Base-by-base conservation (phyloP, 192 early-diverging fungal genomes). In the Umbelopsis vinacea region DNA sequence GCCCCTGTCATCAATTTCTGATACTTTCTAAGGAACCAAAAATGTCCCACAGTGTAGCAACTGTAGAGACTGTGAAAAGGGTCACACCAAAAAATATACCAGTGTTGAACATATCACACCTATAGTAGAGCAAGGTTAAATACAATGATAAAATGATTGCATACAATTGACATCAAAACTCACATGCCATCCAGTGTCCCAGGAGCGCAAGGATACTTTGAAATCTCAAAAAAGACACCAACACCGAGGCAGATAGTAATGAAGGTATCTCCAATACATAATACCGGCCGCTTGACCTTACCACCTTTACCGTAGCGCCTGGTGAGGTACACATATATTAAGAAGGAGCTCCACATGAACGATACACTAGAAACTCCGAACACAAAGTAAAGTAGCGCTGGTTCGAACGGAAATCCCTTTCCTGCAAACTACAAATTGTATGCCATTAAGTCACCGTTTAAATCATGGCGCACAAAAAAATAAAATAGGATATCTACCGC, bases 331-430 rank as follows among this genome's bases (percentile, higher is more conserved):
- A 63, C 57, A 15, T 63, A 63, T 19, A 63, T 29, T 63, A 63
- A 35, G 33, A 63, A 63, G 33, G 33, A 63, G 17, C 33, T 19
- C 57, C 57, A 63, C 29, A 63, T 37, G 0, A 63, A 4, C 10
- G 57, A 63, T 38, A 63, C 10, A 37, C 26, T 19, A 8, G 57
- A 35, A 4, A n/a, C 57, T 19, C 57, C 57, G n/a, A 29, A 63
- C 1, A 37, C 29, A 63, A 38, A 63, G 33, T 37, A 93, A 84
- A 37, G 33, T 4, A 63, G 33, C 14, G 57, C 29, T 35, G 57
- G 57, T 37, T 63, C 57, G 29, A 29, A 63, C 33, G 57, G 57
- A n/a, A 63, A 63, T 17, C n/a, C 17, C 57, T n/a, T 63, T 37
- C 26, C 11, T 6, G 57, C 57, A 29, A 63, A 26, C 57, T 63